Evolutionary conservation across 1,139 yeast genomes (phyloP), one percentile per base, ranked within the genome.

Genomic region (Lodderomyces metapsilosis): DNA sequence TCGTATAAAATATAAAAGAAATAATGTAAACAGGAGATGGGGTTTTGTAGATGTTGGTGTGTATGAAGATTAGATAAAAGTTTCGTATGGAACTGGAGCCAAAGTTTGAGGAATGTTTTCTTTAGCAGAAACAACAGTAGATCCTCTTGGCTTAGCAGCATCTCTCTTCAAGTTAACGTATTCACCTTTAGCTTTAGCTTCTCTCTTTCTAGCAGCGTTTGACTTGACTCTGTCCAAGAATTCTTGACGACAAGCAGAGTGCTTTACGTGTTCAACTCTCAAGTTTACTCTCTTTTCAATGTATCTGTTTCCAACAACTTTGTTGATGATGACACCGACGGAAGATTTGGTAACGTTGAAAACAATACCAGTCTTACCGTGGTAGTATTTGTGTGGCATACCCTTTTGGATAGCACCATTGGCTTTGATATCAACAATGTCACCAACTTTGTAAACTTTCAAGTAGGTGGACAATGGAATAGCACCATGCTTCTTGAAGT

Each of bases 351-450:
- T 92, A 61, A 92, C 94, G 84, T 92, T 92, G 95, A 83, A 92
- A 58, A 92, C 84, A 61, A 91, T 88, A 84, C 98, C 98, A 59
- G 98, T 92, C 86, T 89, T 92, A 78, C 98, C 98, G 82, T 91
- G 97, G 96, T 92, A 92, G 86, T 82, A 91, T 82, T 92, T 92
- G 89, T 88, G 96, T 74, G 98, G 98, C 97, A 92, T 89, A 87
- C 98, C 98, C 84, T 91, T 89, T 76, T 92, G 98, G 80, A 91
- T 82, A 61, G 98, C 82, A 82, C 96, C 97, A 74, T 92, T 92
- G 76, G 95, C 98, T 80, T 88, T 91, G 81, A 92, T 91, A 78
- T 92, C 98, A 69, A 92, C 98, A 66, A 92, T 91, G 77, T 92
- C 98, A 69, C 98, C 98, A 64, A 92, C 97, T 78, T 82, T 88